phyloP scores from a whole-genome alignment of 2,329 filamentous ascomycete species.

The Hypoxylon sp. region DNA sequence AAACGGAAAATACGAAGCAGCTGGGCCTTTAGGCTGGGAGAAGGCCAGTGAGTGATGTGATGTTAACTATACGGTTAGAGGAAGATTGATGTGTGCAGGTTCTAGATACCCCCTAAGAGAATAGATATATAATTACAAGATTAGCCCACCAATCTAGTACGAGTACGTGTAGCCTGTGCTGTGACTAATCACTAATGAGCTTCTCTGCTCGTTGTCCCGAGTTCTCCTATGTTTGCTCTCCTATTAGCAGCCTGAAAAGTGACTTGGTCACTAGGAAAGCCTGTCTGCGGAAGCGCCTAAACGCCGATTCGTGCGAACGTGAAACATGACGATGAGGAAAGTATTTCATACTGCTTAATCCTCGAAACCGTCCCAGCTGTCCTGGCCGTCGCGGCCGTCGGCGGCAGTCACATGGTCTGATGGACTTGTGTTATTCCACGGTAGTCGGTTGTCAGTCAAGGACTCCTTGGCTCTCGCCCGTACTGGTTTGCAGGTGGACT shows the following conservation, averaged over 20 bases:
- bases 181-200: too few relatives aligned
- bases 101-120: conserved; percentile 33
- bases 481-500: conserved; percentile 74
- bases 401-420: conserved; percentile 43
- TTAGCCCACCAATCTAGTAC: too few relatives aligned
- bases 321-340: neutral
- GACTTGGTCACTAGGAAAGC: conserved; percentile 15
- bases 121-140: too few relatives aligned
- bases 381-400: conserved; percentile 55
- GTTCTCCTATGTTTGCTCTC: too few relatives aligned
- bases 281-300: conserved; percentile 16
- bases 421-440: conserved; percentile 61
- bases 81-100: neutral
- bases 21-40: conserved; percentile 62
- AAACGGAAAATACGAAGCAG: conserved; percentile 74
- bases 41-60: conserved; percentile 37
- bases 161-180: too few relatives aligned
- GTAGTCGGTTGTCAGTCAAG: conserved; percentile 76
- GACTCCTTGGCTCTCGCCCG: conserved; percentile 74
- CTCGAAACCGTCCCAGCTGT: conserved; percentile 74
- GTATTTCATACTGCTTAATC: conserved; percentile 55
- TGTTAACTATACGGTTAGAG: neutral
- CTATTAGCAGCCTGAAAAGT: neutral
- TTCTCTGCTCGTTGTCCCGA: too few relatives aligned
- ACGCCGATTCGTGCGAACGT: conserved; percentile 11